Evolutionary conservation across 2,329 filamentous ascomycete genomes (phyloP).

Genomic region (Helminthosporium solani): DNA sequence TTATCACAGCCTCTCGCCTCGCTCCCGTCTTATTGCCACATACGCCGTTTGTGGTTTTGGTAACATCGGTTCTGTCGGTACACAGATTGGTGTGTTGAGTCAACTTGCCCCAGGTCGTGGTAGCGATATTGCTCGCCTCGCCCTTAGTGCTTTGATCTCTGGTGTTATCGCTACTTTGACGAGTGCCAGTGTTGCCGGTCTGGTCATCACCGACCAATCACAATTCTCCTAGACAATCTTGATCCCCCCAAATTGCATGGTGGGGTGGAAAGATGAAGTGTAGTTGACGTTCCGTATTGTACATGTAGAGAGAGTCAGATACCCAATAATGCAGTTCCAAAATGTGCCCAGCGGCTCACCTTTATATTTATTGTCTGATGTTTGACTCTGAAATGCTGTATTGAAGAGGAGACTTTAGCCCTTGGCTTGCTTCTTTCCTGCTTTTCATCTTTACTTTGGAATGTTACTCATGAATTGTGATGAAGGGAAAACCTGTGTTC

Average conservation of each 20-base stretch:
- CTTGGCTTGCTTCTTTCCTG: too few relatives aligned
- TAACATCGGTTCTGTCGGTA: constrained; percentile 84
- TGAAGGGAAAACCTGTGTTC: too few relatives aligned
- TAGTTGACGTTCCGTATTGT: constrained; percentile 14
- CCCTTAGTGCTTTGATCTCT: constrained; percentile 73
- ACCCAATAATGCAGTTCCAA: constrained; percentile 21
- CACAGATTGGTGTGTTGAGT: constrained; percentile 83
- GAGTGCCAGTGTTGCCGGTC: constrained; percentile 59
- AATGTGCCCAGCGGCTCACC: constrained; percentile 1
- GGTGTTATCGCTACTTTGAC: constrained; percentile 79
- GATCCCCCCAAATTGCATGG: too few relatives aligned
- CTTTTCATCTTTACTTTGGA: too few relatives aligned
- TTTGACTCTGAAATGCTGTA: too few relatives aligned
- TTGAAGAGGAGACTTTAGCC: too few relatives aligned
- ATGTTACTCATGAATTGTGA: too few relatives aligned
- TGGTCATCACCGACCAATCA: constrained; percentile 57
- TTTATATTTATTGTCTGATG: too few relatives aligned
- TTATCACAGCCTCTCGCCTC: constrained; percentile 63
- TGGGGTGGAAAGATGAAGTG: too few relatives aligned
- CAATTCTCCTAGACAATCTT: constrained; percentile 5
- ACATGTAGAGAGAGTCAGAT: constrained; percentile 19
- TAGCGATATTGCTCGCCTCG: constrained; percentile 74
- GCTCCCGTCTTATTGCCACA: constrained; percentile 78
- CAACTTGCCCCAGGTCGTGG: constrained; percentile 74
- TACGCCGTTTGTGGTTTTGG: constrained; percentile 77